Evolutionary conservation across 768 basidiomycete species (phyloP).

Genomic region (Lactarius indigo): DNA sequence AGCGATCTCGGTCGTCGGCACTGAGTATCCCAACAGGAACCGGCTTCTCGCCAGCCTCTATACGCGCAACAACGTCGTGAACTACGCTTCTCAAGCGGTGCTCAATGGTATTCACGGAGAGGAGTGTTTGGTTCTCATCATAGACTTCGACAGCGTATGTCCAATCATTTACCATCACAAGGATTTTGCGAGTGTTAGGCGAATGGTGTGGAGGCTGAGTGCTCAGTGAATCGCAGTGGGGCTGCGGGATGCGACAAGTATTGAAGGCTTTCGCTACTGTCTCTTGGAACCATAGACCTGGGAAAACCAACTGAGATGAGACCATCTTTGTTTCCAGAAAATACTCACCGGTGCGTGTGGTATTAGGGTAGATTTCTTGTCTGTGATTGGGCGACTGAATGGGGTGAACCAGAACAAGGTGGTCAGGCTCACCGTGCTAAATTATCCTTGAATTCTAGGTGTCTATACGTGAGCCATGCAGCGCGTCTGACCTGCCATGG

Average conservation of each 20-base stretch:
- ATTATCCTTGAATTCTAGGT: conserved; percentile 67
- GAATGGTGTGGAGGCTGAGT: conserved; percentile 42
- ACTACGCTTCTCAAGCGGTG: conserved; percentile 43
- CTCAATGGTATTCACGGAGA: conserved; percentile 44
- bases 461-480: conserved; percentile 72
- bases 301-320: not conserved
- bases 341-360: conserved; percentile 60
- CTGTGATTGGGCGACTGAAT: conserved; percentile 35
- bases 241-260: conserved; percentile 68
- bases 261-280: conserved; percentile 67
- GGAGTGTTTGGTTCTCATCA: conserved; percentile 33
- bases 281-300: conserved; percentile 62
- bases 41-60: conserved; percentile 51
- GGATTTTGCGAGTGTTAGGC: conserved; percentile 52
- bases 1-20: conserved; percentile 76
- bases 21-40: conserved; percentile 68
- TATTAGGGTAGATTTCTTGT: conserved; percentile 65
- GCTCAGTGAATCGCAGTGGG: conserved; percentile 60
- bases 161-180: conserved; percentile 74
- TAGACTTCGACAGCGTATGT: conserved; percentile 75
- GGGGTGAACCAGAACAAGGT: not conserved
- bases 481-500: conserved; percentile 85
- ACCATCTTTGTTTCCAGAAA: not conserved
- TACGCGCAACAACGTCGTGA: conserved; percentile 54
- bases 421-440: conserved; percentile 51